A percentile compares a stretch with the other conserved stretches of the same genome.
phyloP scores from a whole-genome alignment of 495 filamentous ascomycete genomes.

The Penicillium herquei region DNA sequence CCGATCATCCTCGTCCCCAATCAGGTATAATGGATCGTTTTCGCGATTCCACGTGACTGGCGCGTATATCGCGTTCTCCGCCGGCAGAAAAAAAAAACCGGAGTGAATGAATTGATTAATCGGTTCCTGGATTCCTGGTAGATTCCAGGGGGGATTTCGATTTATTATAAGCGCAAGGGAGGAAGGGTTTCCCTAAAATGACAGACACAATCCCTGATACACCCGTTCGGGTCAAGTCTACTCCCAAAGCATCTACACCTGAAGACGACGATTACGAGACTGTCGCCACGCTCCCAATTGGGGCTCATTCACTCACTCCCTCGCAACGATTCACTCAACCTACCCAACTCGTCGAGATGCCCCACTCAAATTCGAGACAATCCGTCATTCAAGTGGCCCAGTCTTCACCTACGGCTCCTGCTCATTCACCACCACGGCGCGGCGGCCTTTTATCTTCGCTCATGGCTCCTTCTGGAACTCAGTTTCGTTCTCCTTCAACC shows the following conservation, averaged over 20 bases:
- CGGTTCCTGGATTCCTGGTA: background rate
- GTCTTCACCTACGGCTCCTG: constrained; percentile 67
- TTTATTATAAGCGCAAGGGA: constrained; percentile 4
- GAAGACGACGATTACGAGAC: constrained; percentile 54
- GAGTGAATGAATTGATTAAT: background rate
- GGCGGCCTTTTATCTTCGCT: constrained; percentile 51
- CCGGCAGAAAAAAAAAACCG: constrained; percentile 28
- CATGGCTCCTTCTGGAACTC: constrained; percentile 79
- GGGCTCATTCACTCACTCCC: constrained; percentile 34
- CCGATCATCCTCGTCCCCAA: background rate
- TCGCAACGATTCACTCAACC: constrained; percentile 61
- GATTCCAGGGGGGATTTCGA: constrained; percentile 7
- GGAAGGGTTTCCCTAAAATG: constrained; percentile 19
- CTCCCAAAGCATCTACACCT: constrained; percentile 26
- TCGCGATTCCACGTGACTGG: constrained; percentile 21
- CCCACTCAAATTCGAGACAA: constrained; percentile 25
- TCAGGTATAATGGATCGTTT: background rate
- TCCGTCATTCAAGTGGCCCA: constrained; percentile 77
- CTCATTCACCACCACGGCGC: constrained; percentile 46
- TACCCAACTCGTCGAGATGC: constrained; percentile 62
- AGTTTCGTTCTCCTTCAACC: constrained; percentile 56
- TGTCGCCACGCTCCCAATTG: constrained; percentile 58
- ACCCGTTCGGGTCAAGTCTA: constrained; percentile 47
- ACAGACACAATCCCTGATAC: constrained; percentile 47
- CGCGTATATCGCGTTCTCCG: constrained; percentile 22